Percentiles rank a stretch among this genome's conserved stretches.
Conservation (phyloP, 208 protist species). For the Kentomonas sorsogonicus region DNA sequence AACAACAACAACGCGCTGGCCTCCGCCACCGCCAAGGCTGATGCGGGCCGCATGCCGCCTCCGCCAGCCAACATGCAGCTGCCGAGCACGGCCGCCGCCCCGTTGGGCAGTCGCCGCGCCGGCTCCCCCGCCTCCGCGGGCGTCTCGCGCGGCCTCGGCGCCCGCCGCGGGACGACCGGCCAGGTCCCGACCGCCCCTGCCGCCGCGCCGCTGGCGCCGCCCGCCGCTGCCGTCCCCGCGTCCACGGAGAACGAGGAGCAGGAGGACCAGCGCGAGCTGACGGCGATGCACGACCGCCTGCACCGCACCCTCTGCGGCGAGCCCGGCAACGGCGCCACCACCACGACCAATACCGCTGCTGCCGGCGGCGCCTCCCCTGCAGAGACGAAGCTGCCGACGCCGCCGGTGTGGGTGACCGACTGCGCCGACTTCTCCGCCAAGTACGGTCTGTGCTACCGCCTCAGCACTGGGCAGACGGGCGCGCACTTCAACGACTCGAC, state of each 20-base stretch:
- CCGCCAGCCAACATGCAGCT: constrained; percentile 1
- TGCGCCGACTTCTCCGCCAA: constrained; percentile 95
- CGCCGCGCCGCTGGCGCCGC: constrained; percentile 3
- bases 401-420: constrained; percentile 85
- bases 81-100: constrained; percentile 9
- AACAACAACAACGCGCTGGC: constrained; percentile 33
- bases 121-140: constrained; percentile 4
- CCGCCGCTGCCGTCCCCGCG: neutral
- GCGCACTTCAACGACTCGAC: constrained; percentile 98
- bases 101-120: constrained; percentile 12
- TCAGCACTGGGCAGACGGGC: constrained; percentile 92
- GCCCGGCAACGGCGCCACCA: neutral
- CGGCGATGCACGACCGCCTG: constrained; percentile 56
- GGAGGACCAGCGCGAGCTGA: constrained; percentile 39
- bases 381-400: constrained; percentile 19
- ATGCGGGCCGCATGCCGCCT: constrained; percentile 6
- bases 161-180: neutral
- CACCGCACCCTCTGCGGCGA: constrained; percentile 50
- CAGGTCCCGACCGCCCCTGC: constrained; percentile 1
- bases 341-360: neutral
- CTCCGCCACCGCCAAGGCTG: constrained; percentile 10
- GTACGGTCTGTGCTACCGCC: constrained; percentile 96
- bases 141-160: neutral
- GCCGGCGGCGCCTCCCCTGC: constrained; percentile 10
- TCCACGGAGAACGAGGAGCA: constrained; percentile 18